These are phyloP conservation scores for Fusarium concolor DNA, from an alignment of 2,329 filamentous ascomycete genomes.

Conservation along the genomic window DNA sequence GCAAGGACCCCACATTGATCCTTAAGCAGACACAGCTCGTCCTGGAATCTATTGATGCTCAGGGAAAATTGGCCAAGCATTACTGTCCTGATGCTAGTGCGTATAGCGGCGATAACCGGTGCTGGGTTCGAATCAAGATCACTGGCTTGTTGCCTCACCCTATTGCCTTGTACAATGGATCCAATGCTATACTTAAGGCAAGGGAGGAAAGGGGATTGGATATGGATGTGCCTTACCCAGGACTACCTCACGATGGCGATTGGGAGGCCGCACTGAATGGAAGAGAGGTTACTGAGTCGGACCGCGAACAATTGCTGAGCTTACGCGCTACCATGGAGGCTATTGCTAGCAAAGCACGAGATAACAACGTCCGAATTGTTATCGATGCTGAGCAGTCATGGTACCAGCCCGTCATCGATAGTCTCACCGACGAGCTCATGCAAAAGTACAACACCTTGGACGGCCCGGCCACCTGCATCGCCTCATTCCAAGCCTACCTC, in stretches of 20 bases:
- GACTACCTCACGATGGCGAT: conserved; percentile 37
- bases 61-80: conserved; percentile 29
- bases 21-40: conserved; percentile 28
- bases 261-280: conserved; percentile 37
- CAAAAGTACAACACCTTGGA: conserved; percentile 38
- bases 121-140: conserved; percentile 36
- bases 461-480: conserved; percentile 37
- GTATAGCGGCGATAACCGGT: conserved; percentile 30
- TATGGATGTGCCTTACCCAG: conserved; percentile 34
- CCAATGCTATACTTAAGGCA: conserved; percentile 31
- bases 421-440: conserved; percentile 38
- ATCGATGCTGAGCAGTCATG: conserved; percentile 40
- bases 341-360: conserved; percentile 27
- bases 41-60: conserved; percentile 29
- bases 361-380: conserved; percentile 37
- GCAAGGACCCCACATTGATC: conserved; percentile 40
- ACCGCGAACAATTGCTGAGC: conserved; percentile 27
- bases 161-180: conserved; percentile 21
- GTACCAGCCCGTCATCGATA: conserved; percentile 40
- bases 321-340: conserved; percentile 26
- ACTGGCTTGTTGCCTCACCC: conserved; percentile 37
- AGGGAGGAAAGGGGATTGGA: conserved; percentile 25
- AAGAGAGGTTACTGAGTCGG: conserved; percentile 16
- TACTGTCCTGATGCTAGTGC: conserved; percentile 13
- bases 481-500: conserved; percentile 39